Conservation (phyloP, 2,329 filamentous ascomycete genomes). For the Helotiales sp. region DNA sequence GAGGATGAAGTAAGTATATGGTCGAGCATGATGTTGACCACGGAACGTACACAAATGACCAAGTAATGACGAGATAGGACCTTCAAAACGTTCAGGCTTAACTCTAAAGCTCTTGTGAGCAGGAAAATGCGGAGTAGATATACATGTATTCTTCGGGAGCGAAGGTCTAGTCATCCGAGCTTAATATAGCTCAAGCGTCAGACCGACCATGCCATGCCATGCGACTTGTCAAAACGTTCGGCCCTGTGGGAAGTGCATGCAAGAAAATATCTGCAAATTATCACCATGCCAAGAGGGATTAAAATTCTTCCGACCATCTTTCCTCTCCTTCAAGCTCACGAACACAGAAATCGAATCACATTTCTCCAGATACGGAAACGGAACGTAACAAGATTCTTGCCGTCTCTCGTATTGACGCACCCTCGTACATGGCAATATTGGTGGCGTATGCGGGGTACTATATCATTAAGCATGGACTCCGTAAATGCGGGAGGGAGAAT, state of each 20-base stretch:
- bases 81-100: background rate
- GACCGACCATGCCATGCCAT: background rate
- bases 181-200: background rate
- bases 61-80: background rate
- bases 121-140: background rate
- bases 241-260: background rate
- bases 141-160: background rate
- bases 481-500: background rate
- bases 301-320: background rate
- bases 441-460: background rate
- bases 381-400: background rate
- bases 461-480: background rate
- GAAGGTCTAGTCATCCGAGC: background rate
- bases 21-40: background rate
- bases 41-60: background rate
- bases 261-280: background rate
- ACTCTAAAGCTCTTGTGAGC: background rate
- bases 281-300: background rate
- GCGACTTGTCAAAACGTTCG: background rate
- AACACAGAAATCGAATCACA: background rate
- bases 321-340: background rate
- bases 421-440: constrained; percentile 2
- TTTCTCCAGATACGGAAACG: background rate
- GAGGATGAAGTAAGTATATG: background rate
- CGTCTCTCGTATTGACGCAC: background rate